Evolutionary conservation across 108 stramenopile species (phyloP).

Genomic region (Schizochytrium sp.): DNA sequence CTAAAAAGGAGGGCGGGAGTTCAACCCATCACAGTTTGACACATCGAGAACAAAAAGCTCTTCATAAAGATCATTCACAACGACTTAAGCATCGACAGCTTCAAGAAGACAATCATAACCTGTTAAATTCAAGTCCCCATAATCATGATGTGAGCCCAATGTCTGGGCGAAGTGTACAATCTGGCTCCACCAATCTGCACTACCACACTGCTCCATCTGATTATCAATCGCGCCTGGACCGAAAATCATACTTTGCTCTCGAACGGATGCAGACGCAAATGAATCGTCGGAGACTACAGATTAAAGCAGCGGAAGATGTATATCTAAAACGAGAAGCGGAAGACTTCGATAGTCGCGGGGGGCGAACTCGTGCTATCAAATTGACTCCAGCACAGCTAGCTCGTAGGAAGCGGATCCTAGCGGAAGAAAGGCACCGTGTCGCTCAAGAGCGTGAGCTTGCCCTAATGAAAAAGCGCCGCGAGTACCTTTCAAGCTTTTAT

Average conservation of each 20-base stretch:
- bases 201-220: no score
- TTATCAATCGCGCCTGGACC: background rate
- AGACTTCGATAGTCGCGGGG: background rate
- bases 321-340: background rate
- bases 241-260: background rate
- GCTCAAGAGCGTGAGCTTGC: background rate
- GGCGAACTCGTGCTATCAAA: background rate
- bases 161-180: no score
- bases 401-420: background rate
- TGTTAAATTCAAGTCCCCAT: no score
- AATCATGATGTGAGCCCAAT: no score
- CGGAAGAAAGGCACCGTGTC: background rate
- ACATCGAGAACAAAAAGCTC: no score
- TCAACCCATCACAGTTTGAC: no score
- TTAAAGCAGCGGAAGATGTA: background rate
- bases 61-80: no score
- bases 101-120: no score
- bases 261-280: background rate
- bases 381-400: constrained; percentile 13
- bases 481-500: background rate
- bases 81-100: no score
- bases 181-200: no score
- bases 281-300: background rate
- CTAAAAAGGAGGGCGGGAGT: no score
- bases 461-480: background rate